Conservation (phyloP, 192 early-diverging fungal species). For the Backusella sp. region DNA sequence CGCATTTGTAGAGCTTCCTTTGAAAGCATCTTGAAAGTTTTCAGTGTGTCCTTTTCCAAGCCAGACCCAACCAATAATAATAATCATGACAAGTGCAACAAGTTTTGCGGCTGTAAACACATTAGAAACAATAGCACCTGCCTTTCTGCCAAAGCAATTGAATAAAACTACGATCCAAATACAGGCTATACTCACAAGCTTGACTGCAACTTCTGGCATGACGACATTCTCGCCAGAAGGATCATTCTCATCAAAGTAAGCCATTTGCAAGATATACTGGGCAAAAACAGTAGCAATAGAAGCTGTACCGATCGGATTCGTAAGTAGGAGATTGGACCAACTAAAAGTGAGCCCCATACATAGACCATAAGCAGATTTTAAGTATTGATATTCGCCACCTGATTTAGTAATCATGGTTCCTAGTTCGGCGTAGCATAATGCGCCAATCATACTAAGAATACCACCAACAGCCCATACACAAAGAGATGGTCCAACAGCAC, state of each 20-base stretch:
- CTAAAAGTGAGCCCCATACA: conserved; percentile 55
- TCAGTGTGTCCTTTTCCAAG: conserved; percentile 53
- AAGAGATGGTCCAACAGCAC: conserved; percentile 65
- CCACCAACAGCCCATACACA: conserved; percentile 72
- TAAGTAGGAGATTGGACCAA: conserved; percentile 49
- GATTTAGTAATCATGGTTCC: conserved; percentile 81
- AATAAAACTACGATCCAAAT: conserved; percentile 35
- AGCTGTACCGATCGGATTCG: conserved; percentile 52
- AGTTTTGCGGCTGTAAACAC: conserved; percentile 71
- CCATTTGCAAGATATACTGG: conserved; percentile 67
- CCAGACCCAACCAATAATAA: conserved; percentile 63
- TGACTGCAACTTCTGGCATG: conserved; percentile 20
- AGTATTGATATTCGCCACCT: conserved; percentile 85
- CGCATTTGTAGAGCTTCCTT: conserved; percentile 46
- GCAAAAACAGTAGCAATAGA: conserved; percentile 60
- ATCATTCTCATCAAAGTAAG: conserved; percentile 24
- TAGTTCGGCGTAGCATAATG: conserved; percentile 84
- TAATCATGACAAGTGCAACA: conserved; percentile 65
- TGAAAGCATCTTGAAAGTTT: conserved; percentile 55
- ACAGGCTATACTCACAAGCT: conserved; percentile 31
- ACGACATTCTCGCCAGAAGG: not conserved
- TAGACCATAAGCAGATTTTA: conserved; percentile 61
- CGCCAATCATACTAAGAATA: conserved; percentile 74
- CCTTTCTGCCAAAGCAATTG: conserved; percentile 43
- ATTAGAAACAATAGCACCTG: conserved; percentile 59